Conservation (phyloP, 2,329 filamentous ascomycete genomes). For the Paecilomyces sp. region DNA sequence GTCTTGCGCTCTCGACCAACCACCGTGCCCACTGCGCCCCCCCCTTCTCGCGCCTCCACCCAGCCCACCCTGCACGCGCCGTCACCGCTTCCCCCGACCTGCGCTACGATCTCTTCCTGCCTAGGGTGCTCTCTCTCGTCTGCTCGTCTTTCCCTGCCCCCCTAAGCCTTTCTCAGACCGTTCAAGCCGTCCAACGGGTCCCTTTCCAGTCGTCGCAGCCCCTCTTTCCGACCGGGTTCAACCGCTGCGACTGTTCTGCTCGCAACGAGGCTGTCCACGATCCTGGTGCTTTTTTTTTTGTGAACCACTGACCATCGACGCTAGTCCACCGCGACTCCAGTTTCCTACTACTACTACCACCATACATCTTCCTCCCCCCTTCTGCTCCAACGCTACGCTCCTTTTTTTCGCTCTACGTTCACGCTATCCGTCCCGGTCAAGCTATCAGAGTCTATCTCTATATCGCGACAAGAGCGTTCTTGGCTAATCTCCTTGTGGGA, state of each 20-base stretch:
- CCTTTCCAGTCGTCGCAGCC: slow-evolving; percentile 2
- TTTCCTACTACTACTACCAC: neutral
- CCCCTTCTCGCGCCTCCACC: neutral
- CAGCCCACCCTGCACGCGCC: slow-evolving; percentile 17
- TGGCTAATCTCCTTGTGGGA: neutral
- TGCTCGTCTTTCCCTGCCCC: slow-evolving; percentile 8
- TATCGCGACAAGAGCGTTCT: neutral
- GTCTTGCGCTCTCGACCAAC: slow-evolving; percentile 1
- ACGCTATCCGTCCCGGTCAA: slow-evolving; percentile 26
- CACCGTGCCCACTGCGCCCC: neutral
- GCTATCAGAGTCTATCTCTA: slow-evolving; percentile 22
- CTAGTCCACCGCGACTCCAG: neutral
- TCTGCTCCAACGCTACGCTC: neutral
- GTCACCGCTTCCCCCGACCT: slow-evolving; percentile 25
- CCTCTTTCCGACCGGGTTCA: slow-evolving; percentile 1
- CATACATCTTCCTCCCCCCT: neutral
- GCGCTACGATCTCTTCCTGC: slow-evolving; percentile 25
- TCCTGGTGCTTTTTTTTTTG: slow-evolving; percentile 1
- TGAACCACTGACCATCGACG: slow-evolving; percentile 1
- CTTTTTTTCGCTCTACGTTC: slow-evolving; percentile 9
- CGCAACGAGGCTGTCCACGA: slow-evolving; percentile 9
- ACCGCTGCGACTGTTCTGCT: slow-evolving; percentile 1
- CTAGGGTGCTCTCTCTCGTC: slow-evolving; percentile 19
- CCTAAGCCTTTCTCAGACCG: slow-evolving; percentile 17
- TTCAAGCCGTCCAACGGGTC: slow-evolving; percentile 16